These are phyloP conservation scores for Lactarius sp. DNA, from an alignment of 768 basidiomycete genomes.

Conservation along the genomic window DNA sequence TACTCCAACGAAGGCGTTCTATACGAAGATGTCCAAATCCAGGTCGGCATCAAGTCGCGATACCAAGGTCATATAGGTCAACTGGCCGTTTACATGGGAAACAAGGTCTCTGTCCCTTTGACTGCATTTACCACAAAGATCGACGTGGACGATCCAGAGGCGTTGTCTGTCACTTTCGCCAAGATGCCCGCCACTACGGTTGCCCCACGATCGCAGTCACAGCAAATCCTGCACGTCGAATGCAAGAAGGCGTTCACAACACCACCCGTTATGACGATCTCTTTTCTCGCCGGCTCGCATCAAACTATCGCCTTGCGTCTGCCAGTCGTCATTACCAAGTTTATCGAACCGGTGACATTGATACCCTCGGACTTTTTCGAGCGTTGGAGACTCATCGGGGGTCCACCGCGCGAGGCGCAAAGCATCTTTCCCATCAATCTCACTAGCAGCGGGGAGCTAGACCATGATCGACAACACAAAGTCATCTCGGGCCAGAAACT, in stretches of 20 bases:
- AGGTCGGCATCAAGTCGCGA: constrained; percentile 93
- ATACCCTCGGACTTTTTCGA: constrained; percentile 89
- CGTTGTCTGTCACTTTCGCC: constrained; percentile 77
- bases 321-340: constrained; percentile 85
- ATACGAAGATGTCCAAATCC: constrained; percentile 93
- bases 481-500: constrained; percentile 75
- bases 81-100: constrained; percentile 91
- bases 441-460: constrained; percentile 62
- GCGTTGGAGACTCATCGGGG: constrained; percentile 96
- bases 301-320: constrained; percentile 80
- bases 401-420: constrained; percentile 90
- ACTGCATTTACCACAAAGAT: constrained; percentile 86
- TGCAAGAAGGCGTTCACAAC: constrained; percentile 82
- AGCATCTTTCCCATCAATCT: constrained; percentile 76
- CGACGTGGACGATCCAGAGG: constrained; percentile 65
- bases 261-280: constrained; percentile 77
- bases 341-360: constrained; percentile 89
- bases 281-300: constrained; percentile 89
- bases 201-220: constrained; percentile 78
- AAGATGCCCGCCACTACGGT: constrained; percentile 87
- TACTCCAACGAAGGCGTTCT: constrained; percentile 82
- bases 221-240: constrained; percentile 90
- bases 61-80: constrained; percentile 95
- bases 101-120: constrained; percentile 87
- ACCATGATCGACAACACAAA: constrained; percentile 65